These are phyloP conservation scores for Epichloe hybrida DNA, from an alignment of 2,329 filamentous ascomycete genomes.

Conservation along the genomic window DNA sequence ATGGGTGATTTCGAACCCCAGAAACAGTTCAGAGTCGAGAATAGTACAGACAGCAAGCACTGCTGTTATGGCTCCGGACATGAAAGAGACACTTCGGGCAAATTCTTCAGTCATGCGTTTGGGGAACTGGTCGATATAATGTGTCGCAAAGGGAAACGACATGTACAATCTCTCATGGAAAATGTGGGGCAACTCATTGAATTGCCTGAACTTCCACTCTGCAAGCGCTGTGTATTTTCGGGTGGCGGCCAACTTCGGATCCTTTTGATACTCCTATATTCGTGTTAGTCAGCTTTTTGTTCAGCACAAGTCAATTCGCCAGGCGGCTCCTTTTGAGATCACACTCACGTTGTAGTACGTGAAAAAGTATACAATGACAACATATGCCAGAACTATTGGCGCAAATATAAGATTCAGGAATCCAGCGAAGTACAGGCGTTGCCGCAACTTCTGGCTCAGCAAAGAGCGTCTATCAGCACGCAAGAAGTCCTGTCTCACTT, in stretches of 20 bases:
- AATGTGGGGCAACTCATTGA: constrained; percentile 89
- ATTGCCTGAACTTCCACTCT: constrained; percentile 96
- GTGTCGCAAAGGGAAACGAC: constrained; percentile 84
- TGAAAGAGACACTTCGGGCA: constrained; percentile 72
- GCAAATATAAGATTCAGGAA: constrained; percentile 76
- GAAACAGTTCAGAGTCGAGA: constrained; percentile 81
- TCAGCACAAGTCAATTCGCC: not conserved
- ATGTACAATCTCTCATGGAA: constrained; percentile 85
- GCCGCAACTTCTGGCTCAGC: constrained; percentile 64
- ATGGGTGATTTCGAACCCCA: constrained; percentile 81
- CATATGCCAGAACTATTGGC: constrained; percentile 76
- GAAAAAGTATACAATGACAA: constrained; percentile 82
- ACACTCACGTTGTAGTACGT: constrained; percentile 73
- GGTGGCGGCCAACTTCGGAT: constrained; percentile 67
- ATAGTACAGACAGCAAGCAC: constrained; percentile 74
- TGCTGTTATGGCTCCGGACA: constrained; percentile 73
- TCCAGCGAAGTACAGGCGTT: constrained; percentile 70
- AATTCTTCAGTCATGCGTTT: constrained; percentile 86
- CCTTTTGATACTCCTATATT: constrained; percentile 78
- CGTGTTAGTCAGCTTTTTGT: not conserved
- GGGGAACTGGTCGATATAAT: constrained; percentile 91
- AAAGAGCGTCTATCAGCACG: constrained; percentile 68
- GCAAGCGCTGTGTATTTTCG: constrained; percentile 86
- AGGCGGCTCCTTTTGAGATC: not conserved
- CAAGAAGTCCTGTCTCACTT: constrained; percentile 75